These are phyloP conservation scores for Lasiosphaeria hispida DNA, from an alignment of 495 filamentous ascomycete genomes.

Conservation along the genomic window DNA sequence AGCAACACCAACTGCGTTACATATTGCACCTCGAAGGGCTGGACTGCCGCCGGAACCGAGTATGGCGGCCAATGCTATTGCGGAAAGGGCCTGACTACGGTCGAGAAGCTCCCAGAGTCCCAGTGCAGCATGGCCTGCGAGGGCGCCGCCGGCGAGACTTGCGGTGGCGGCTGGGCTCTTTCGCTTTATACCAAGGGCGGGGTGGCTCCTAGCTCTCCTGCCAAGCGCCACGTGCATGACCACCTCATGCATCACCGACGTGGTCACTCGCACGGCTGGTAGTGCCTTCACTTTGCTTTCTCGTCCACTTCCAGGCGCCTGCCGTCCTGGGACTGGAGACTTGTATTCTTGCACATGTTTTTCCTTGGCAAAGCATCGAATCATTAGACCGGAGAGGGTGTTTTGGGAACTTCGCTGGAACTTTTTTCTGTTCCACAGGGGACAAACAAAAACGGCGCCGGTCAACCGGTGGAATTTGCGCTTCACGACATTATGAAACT, in stretches of 20 bases:
- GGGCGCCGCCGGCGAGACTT: conserved; percentile 42
- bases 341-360: too few relatives aligned
- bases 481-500: too few relatives aligned
- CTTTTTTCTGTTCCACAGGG: too few relatives aligned
- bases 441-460: too few relatives aligned
- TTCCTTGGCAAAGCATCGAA: too few relatives aligned
- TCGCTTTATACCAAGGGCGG: conserved; percentile 40
- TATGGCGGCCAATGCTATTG: conserved; percentile 67
- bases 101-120: conserved; percentile 39
- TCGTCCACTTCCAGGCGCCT: too few relatives aligned
- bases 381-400: too few relatives aligned
- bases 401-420: too few relatives aligned
- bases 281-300: neutral
- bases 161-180: conserved; percentile 46
- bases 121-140: conserved; percentile 46
- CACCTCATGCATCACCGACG: conserved; percentile 26
- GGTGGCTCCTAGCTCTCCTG: neutral
- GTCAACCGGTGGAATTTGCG: too few relatives aligned
- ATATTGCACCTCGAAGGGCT: conserved; percentile 53
- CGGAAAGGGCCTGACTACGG: conserved; percentile 46
- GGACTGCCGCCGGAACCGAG: conserved; percentile 59
- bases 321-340: too few relatives aligned
- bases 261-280: conserved; percentile 2
- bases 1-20: conserved; percentile 59
- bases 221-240: conserved; percentile 25